Conservation (phyloP, 148 eudicot species). For the Vaccinium corymbosum region DNA sequence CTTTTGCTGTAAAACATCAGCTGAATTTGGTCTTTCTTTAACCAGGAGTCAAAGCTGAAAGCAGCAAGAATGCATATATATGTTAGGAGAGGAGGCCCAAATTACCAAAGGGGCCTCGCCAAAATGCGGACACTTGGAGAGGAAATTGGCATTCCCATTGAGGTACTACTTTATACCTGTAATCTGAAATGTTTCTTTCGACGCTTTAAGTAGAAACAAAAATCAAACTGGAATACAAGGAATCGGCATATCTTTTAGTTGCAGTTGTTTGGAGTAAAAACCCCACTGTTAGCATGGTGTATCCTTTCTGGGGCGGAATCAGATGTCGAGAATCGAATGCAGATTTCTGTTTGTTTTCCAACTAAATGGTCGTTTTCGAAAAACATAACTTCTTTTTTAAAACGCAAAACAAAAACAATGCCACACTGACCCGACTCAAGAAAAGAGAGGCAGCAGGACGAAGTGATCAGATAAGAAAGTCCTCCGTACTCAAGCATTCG, state of each 20-base stretch:
- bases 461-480: neutral
- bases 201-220: neutral
- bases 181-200: constrained; percentile 3
- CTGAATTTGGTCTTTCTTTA: neutral
- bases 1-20: neutral
- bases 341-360: neutral
- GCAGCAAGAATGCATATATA: constrained; percentile 90
- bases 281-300: neutral
- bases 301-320: neutral
- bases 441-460: neutral
- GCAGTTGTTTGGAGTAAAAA: neutral
- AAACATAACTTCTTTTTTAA: neutral
- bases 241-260: neutral
- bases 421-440: neutral
- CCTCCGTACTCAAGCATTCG: neutral
- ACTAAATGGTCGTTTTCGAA: neutral
- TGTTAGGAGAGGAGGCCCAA: constrained; percentile 99
- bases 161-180: constrained; percentile 39
- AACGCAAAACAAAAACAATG: neutral
- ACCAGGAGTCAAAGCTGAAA: constrained; percentile 74
- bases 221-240: neutral
- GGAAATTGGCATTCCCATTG: constrained; percentile 94
- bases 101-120: constrained; percentile 94
- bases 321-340: neutral
- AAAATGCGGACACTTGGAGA: constrained; percentile 85